Evolutionary conservation across 1,139 yeast species (phyloP).

Genomic region (Yamadazyma atlantica): DNA sequence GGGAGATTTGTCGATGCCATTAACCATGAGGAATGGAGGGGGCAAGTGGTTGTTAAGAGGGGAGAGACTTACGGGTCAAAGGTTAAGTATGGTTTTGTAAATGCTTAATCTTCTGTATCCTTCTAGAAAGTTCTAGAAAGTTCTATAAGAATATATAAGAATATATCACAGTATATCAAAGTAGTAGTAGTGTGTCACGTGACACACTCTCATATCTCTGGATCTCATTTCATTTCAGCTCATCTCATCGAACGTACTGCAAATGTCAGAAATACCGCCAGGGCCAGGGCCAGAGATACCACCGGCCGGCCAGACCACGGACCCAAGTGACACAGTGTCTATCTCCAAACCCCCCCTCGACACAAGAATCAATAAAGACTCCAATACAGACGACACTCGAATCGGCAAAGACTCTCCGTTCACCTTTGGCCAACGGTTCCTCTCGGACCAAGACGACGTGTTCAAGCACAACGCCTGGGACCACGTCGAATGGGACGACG

Average conservation of each 20-base stretch:
- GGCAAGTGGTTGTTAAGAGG: slow-evolving; percentile 51
- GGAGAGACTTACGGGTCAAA: slow-evolving; percentile 58
- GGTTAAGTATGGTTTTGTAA: slow-evolving; percentile 31
- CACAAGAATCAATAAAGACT: neutral
- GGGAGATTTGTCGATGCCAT: slow-evolving; percentile 60
- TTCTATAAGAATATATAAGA: neutral
- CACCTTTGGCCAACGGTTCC: slow-evolving; percentile 82
- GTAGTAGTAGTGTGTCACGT: too few species aligned
- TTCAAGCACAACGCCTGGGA: slow-evolving; percentile 98
- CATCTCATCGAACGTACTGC: neutral
- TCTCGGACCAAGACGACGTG: slow-evolving; percentile 73
- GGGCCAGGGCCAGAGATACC: neutral
- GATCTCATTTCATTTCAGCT: neutral
- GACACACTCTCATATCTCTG: too few species aligned
- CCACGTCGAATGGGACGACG: slow-evolving; percentile 97
- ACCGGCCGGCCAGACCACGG: neutral
- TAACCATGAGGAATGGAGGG: slow-evolving; percentile 46
- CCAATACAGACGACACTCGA: slow-evolving; percentile 39
- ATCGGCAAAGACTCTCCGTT: slow-evolving; percentile 88
- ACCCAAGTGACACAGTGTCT: neutral
- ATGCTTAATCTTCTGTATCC: neutral
- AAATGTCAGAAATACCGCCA: neutral
- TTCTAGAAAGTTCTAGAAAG: too few species aligned
- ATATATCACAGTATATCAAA: too few species aligned
- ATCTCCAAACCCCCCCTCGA: too few species aligned